phyloP scores from a whole-genome alignment of 768 basidiomycete genomes.

The Artomyces pyxidatus region DNA sequence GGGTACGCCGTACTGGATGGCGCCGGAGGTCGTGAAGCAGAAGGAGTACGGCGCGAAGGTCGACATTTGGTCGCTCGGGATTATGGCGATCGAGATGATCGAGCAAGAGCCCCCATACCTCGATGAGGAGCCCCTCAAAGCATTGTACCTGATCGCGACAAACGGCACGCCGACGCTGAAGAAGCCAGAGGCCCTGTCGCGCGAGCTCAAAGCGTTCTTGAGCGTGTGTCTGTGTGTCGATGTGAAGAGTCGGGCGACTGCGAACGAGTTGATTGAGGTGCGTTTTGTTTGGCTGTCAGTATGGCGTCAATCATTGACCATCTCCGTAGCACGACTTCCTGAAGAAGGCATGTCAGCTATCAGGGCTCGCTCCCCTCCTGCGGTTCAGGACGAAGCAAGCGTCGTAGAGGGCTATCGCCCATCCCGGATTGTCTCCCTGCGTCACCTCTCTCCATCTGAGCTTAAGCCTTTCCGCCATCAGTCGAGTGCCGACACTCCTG shows the following conservation, averaged over 20 bases:
- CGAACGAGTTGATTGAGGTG: constrained; percentile 77
- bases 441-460: background rate
- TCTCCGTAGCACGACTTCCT: constrained; percentile 84
- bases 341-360: constrained; percentile 76
- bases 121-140: constrained; percentile 92
- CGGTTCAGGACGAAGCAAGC: constrained; percentile 62
- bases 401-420: constrained; percentile 10
- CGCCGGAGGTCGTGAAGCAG: constrained; percentile 96
- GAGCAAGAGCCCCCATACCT: constrained; percentile 96
- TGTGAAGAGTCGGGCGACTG: constrained; percentile 87
- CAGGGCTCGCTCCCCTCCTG: constrained; percentile 79
- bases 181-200: constrained; percentile 86
- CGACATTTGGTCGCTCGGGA: constrained; percentile 94
- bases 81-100: constrained; percentile 99
- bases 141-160: constrained; percentile 92
- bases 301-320: constrained; percentile 10
- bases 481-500: no score
- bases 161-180: constrained; percentile 98
- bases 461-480: no score
- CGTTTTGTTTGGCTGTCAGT: constrained; percentile 26
- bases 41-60: constrained; percentile 97
- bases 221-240: constrained; percentile 99
- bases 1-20: constrained; percentile 98
- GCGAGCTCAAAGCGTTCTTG: constrained; percentile 91
- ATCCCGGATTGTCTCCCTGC: background rate